Evolutionary conservation across 2,329 filamentous ascomycete species (phyloP), one percentile per base, ranked within the genome.

Genomic region (Trichoderma cornu-damae): DNA sequence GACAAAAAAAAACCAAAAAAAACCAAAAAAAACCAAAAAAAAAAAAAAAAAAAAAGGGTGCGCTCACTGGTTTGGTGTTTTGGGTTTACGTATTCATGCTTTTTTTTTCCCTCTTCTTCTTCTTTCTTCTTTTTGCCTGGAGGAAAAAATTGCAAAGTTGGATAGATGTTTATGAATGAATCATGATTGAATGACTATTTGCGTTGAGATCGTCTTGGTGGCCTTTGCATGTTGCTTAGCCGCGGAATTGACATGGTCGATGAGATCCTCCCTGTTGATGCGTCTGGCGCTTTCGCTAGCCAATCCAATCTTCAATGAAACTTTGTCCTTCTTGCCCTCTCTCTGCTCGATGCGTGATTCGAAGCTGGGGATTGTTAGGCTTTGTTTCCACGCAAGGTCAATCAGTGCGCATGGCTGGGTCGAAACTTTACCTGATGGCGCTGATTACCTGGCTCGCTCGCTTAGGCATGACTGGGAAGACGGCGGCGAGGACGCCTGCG

Each of bases 391-490:
- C n/a, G 26, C 3, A 32, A 43, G 28, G 28, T 54, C 20, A 44
- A 43, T 44, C n/a, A n/a, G n/a, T n/a, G n/a, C n/a, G 50, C 8
- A 46, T 8, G 50, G 7, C 46, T 28, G 35, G 48, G 54, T 26
- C 24, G 18, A 51, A 57, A 22, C 20, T 16, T 42, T 62, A 80
- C 79, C 65, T 72, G 47, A 81, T 64, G 14, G 63, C 65, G 4
- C 68, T 66, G 12, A 61, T 61, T 3, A 81, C 61, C 16, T 72
- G 66, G 0, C 67, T 62, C n/a, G 65, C 61, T 2, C 63, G 67
- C 40, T 62, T 67, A 2, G 79, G 80, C 55, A 69, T 68, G 0
- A 70, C 68, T 0, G 78, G 75, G 30, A 76, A 68, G 1, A 81
- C 44, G 16, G 67, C 70, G 1, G 73, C 73, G 51, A 83, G 62